A percentile compares a stretch with the other conserved stretches of the same genome.
Conservation (phyloP, 768 basidiomycete species). For the Russula ochroleuca region DNA sequence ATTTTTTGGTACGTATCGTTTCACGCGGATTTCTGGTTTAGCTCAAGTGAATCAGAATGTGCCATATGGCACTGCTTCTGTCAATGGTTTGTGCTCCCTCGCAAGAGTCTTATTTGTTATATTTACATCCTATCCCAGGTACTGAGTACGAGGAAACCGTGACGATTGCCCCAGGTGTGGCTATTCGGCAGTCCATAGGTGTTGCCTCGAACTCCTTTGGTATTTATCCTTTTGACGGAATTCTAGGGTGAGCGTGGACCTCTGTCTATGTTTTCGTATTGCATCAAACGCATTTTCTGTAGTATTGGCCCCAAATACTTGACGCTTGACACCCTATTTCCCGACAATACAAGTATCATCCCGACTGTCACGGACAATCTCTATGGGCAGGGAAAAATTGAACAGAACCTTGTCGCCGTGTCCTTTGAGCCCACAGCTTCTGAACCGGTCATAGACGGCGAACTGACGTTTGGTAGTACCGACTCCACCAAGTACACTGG, state of each 20-base stretch:
- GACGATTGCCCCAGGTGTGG: conserved; percentile 47
- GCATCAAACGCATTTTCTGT: neutral
- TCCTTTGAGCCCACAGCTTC: conserved; percentile 36
- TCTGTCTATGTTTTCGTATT: neutral
- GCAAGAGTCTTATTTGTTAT: neutral
- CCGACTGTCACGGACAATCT: conserved; percentile 52
- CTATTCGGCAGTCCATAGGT: conserved; percentile 61
- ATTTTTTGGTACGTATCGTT: conserved; percentile 38
- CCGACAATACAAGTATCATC: conserved; percentile 31
- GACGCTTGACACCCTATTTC: conserved; percentile 41
- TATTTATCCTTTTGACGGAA: conserved; percentile 51
- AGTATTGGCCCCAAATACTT: conserved; percentile 64
- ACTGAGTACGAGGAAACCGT: conserved; percentile 47
- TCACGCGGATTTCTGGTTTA: neutral
- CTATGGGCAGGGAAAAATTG: conserved; percentile 32
- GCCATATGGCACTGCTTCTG: conserved; percentile 25
- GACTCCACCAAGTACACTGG: conserved; percentile 36
- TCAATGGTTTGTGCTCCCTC: conserved; percentile 42
- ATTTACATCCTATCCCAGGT: conserved; percentile 18
- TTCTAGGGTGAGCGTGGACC: conserved; percentile 48
- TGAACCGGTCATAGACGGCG: conserved; percentile 33
- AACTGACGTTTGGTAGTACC: conserved; percentile 39
- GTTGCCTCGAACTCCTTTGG: conserved; percentile 48
- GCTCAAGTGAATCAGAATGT: too few species aligned
- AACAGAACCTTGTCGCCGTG: conserved; percentile 31